Evolutionary conservation across 2,329 filamentous ascomycete genomes (phyloP), one percentile per base, ranked within the genome.

Genomic region (Penicillium psychrosexuale): DNA sequence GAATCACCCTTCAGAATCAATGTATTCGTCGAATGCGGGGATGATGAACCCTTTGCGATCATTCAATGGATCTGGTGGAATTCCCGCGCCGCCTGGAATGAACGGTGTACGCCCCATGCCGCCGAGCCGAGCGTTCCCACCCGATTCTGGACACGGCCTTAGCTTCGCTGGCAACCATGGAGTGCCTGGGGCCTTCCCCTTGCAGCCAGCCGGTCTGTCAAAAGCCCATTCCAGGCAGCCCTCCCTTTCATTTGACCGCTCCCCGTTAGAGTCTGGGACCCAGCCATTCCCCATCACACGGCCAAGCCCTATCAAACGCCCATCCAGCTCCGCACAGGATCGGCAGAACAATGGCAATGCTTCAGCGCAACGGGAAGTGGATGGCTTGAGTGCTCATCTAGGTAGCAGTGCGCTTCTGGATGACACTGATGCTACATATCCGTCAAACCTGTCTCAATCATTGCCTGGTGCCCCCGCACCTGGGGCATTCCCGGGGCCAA

Each of bases 321-420:
- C 94, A 0, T 86, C 87, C 15, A 96, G 91, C 70, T 84, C 81
- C 9, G 82, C 82, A 30, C 78, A 77, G 51, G 80, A 80, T 39
- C 74, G 69, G 60, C 72, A 69, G 51, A 69, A 69, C 37, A 69
- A 74, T 30, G 70, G 75, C 30, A 74, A 78, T 19, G 68, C 70
- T 55, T 70, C 69, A 39, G 69, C 71, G 1, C 79, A 80, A 27
- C 75, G 78, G 28, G 85, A 87, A 53, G 77, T 91, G 19, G 90
- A 93, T 52, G 84, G 90, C 46, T 76, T 89, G 51, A 88, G 86
- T 59, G 84, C 87, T 57, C 91, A 94, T 64, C 80, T 99, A 27
- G 94, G 94, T 12, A 97, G 93, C 72, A 92, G 91, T 65, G 94
- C 92, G 12, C 79, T 99, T 12, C 79, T 97, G 39, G 85, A 86